phyloP scores from a whole-genome alignment of 177 flowering plant genomes.

The Telopea speciosissima region DNA sequence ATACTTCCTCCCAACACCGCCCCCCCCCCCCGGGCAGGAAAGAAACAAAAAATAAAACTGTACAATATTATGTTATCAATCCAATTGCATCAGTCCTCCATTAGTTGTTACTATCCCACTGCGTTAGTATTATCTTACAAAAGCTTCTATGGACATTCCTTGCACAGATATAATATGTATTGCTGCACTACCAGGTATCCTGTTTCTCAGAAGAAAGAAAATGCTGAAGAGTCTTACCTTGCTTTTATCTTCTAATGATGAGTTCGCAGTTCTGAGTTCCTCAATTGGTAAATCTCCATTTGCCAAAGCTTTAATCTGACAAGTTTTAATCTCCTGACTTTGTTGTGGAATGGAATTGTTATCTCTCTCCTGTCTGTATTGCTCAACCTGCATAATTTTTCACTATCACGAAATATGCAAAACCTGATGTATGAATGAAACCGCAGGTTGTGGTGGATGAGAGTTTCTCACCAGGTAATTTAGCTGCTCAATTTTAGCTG shows the following conservation, averaged over 20 bases:
- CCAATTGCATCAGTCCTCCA: too few species aligned
- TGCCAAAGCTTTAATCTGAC: slow-evolving; percentile 12
- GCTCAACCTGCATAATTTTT: slow-evolving; percentile 43
- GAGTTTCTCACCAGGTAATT: slow-evolving; percentile 39
- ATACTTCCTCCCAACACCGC: too few species aligned
- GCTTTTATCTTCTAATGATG: slow-evolving; percentile 18
- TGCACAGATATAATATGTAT: too few species aligned
- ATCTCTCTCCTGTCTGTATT: slow-evolving; percentile 31
- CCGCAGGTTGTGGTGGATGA: neutral
- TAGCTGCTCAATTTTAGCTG: slow-evolving; percentile 68
- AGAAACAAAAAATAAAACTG: too few species aligned
- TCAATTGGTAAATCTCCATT: neutral
- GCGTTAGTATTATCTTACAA: too few species aligned
- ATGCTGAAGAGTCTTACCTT: slow-evolving; percentile 16
- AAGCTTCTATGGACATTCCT: too few species aligned
- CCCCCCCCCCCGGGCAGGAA: too few species aligned
- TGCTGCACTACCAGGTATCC: too few species aligned
- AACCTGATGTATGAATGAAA: neutral
- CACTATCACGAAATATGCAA: neutral
- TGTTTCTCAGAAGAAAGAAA: too few species aligned
- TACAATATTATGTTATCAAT: too few species aligned
- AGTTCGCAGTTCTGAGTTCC: neutral
- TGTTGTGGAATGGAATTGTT: slow-evolving; percentile 1
- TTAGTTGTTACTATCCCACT: too few species aligned
- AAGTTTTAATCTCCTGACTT: slow-evolving; percentile 10